These are phyloP conservation scores for Chalaropsis thielavioides DNA, from an alignment of 2,329 filamentous ascomycete species.

Conservation along the genomic window DNA sequence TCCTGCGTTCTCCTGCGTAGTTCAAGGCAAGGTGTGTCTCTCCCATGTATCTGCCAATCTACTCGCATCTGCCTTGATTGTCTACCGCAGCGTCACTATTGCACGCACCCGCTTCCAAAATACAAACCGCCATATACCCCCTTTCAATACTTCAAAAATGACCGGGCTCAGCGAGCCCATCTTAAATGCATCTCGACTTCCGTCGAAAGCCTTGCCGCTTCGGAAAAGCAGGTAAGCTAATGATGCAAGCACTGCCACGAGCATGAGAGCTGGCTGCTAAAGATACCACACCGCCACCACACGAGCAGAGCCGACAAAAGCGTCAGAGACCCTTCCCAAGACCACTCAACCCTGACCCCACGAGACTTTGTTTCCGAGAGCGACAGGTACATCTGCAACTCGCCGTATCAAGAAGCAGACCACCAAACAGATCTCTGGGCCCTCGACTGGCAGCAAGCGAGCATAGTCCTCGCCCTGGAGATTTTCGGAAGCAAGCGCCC, in stretches of 20 bases:
- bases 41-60: no score
- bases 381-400: slow-evolving; percentile 43
- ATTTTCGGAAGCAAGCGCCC: slow-evolving; percentile 44
- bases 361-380: slow-evolving; percentile 10
- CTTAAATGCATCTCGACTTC: neutral
- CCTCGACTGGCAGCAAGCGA: slow-evolving; percentile 48
- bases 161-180: neutral
- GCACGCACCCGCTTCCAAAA: neutral
- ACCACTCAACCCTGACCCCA: neutral
- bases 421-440: slow-evolving; percentile 61
- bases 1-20: neutral
- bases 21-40: neutral
- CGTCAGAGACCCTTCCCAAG: neutral
- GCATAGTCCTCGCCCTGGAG: slow-evolving; percentile 59
- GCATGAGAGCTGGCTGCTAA: neutral
- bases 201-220: neutral
- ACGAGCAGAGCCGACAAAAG: neutral
- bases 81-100: neutral
- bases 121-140: neutral
- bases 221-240: neutral
- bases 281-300: neutral
- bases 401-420: slow-evolving; percentile 56
- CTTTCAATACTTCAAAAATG: neutral
- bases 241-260: neutral
- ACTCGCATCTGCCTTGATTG: neutral